Conservation (phyloP, 2,329 filamentous ascomycete genomes). For the Myriosclerotinia scirpicola region DNA sequence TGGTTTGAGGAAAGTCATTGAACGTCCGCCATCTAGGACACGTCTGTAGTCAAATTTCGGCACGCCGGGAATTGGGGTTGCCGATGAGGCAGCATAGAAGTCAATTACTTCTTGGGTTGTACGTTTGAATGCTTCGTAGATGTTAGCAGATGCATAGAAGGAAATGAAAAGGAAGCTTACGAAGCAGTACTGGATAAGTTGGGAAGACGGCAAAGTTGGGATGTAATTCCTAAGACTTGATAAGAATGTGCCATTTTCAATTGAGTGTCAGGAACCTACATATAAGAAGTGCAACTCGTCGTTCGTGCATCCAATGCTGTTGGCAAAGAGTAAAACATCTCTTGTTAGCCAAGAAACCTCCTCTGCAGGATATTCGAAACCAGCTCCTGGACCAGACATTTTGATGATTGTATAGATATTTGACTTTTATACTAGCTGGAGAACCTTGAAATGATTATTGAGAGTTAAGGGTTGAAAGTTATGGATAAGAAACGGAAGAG, state of each 20-base stretch:
- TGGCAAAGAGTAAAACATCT: conserved; percentile 85
- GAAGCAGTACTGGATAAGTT: conserved; percentile 49
- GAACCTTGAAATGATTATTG: neutral
- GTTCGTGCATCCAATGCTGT: conserved; percentile 78
- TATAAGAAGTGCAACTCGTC: conserved; percentile 94
- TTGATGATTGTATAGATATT: conserved; percentile 23
- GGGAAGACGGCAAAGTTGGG: conserved; percentile 86
- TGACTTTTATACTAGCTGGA: neutral
- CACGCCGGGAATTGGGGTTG: conserved; percentile 60
- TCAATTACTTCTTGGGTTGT: conserved; percentile 66
- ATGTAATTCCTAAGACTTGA: conserved; percentile 68
- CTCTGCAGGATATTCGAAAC: conserved; percentile 75
- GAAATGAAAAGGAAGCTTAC: conserved; percentile 25
- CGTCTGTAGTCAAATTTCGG: conserved; percentile 63
- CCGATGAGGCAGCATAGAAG: conserved; percentile 61
- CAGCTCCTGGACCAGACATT: conserved; percentile 51
- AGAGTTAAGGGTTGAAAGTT: neutral
- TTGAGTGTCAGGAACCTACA: conserved; percentile 50
- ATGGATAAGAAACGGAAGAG: conserved; percentile 3
- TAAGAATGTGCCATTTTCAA: conserved; percentile 2
- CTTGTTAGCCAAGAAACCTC: conserved; percentile 84
- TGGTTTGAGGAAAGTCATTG: conserved; percentile 62
- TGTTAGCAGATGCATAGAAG: conserved; percentile 21
- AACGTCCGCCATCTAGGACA: conserved; percentile 67
- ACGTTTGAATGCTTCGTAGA: conserved; percentile 59